Evolutionary conservation across 345 rosid species (phyloP).

Genomic region (Pugionium cornutum): DNA sequence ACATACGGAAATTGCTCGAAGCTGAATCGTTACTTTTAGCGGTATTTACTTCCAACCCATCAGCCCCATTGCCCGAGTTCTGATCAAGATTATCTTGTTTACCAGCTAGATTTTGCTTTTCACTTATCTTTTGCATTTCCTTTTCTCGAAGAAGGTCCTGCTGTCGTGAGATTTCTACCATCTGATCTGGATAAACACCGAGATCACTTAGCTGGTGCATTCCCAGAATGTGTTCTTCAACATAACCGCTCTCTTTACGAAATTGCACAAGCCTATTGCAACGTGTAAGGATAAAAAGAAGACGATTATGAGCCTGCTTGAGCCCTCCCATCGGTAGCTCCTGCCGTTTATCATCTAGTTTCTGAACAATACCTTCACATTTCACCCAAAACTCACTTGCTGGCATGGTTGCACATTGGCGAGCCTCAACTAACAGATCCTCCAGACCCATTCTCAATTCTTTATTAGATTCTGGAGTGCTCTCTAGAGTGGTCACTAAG

Average conservation of each 20-base stretch:
- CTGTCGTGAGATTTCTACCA: constrained; percentile 57
- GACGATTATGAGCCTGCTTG: constrained; percentile 89
- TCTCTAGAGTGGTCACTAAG: constrained; percentile 78
- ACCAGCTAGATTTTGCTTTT: constrained; percentile 37
- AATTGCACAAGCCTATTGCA: constrained; percentile 97
- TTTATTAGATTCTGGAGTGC: constrained; percentile 57
- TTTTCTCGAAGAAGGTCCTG: constrained; percentile 52
- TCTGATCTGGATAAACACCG: constrained; percentile 85
- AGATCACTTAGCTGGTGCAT: constrained; percentile 88
- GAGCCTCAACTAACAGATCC: constrained; percentile 79
- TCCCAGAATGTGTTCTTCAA: constrained; percentile 72
- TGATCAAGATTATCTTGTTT: constrained; percentile 49
- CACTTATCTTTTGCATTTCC: constrained; percentile 43
- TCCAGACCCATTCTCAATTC: constrained; percentile 76
- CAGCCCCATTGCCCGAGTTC: constrained; percentile 40
- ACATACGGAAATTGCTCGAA: constrained; percentile 77
- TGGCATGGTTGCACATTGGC: constrained; percentile 78
- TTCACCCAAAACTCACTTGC: constrained; percentile 81
- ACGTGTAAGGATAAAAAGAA: constrained; percentile 88
- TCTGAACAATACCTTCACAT: constrained; percentile 90
- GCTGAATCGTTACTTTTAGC: constrained; percentile 79
- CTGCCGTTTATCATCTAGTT: constrained; percentile 85
- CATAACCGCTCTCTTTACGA: constrained; percentile 87
- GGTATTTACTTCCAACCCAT: constrained; percentile 54
- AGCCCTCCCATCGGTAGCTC: constrained; percentile 86